A percentile compares a stretch with the other conserved stretches of the same genome.
Conservation (phyloP, 1,284 basidiomycete species). For the Irpex sp. region DNA sequence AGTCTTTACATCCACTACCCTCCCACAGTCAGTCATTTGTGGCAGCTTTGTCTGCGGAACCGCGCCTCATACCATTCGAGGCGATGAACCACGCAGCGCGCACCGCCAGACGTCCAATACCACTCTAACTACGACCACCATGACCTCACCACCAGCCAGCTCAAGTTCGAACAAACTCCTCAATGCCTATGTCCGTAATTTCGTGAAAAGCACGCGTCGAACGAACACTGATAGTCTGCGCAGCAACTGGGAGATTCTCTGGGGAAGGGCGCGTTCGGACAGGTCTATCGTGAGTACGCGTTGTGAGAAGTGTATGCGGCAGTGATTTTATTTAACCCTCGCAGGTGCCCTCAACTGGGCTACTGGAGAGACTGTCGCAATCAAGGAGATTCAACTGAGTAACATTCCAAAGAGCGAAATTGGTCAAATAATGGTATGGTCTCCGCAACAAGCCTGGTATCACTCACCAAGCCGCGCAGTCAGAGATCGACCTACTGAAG, state of each 20-base stretch:
- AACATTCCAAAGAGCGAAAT: conserved; percentile 92
- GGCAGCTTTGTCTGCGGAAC: conserved; percentile 2
- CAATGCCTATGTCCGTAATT: conserved; percentile 30
- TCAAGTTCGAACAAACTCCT: conserved; percentile 28
- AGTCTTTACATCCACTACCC: neutral
- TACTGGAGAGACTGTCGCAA: conserved; percentile 92
- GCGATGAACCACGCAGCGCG: neutral
- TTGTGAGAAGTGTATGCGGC: neutral
- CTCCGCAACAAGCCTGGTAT: conserved; percentile 7
- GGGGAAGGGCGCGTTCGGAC: conserved; percentile 91
- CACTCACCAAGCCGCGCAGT: conserved; percentile 40
- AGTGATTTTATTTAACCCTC: neutral
- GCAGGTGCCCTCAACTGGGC: conserved; percentile 92
- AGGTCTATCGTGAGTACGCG: conserved; percentile 77
- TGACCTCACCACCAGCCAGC: conserved; percentile 20
- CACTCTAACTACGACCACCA: conserved; percentile 2
- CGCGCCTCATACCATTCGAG: neutral
- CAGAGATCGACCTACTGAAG: conserved; percentile 96
- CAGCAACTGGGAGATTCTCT: conserved; percentile 93
- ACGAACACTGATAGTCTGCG: neutral
- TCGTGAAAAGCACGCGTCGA: neutral
- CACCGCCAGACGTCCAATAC: neutral
- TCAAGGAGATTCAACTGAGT: conserved; percentile 91
- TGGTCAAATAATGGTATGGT: conserved; percentile 90
- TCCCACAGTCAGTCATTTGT: neutral